Evolutionary conservation across 805 yeast species (phyloP).

Genomic region (Kurtzmaniella cleridarum): DNA sequence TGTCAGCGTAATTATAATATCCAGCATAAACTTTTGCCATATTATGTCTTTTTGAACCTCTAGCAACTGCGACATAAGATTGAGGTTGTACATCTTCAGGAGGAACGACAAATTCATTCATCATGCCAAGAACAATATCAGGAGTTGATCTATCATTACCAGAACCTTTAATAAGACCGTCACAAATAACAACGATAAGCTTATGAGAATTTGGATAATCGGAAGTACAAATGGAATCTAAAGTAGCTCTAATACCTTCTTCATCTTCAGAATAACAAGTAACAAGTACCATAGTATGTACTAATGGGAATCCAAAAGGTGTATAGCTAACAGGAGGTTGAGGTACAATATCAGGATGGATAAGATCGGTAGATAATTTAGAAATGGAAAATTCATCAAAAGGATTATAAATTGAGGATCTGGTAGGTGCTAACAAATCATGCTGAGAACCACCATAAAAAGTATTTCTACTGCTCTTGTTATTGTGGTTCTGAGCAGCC

Average conservation of each 20-base stretch:
- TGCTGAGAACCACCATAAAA: slow-evolving; percentile 64
- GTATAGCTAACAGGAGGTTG: slow-evolving; percentile 89
- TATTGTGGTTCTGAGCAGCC: slow-evolving; percentile 10
- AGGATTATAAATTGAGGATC: slow-evolving; percentile 24
- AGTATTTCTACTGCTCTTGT: slow-evolving; percentile 18
- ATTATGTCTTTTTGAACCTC: slow-evolving; percentile 91
- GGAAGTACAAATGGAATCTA: slow-evolving; percentile 92
- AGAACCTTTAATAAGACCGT: slow-evolving; percentile 91
- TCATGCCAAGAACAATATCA: slow-evolving; percentile 81
- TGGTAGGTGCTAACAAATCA: slow-evolving; percentile 25
- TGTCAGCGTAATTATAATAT: slow-evolving; percentile 75
- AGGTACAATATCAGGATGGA: slow-evolving; percentile 76
- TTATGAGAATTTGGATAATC: slow-evolving; percentile 96
- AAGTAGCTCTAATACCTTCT: slow-evolving; percentile 76
- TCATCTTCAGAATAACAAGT: slow-evolving; percentile 95
- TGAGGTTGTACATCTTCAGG: slow-evolving; percentile 72
- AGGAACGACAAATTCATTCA: slow-evolving; percentile 64
- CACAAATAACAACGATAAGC: slow-evolving; percentile 79
- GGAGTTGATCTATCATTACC: slow-evolving; percentile 88
- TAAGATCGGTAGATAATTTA: slow-evolving; percentile 51
- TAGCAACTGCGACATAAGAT: slow-evolving; percentile 93
- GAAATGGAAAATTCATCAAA: slow-evolving; percentile 31
- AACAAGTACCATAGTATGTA: slow-evolving; percentile 43
- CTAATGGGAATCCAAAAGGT: slow-evolving; percentile 80
- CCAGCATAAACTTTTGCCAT: slow-evolving; percentile 98